Evolutionary conservation across 208 protist species (phyloP), one percentile per base, ranked within the genome.

Genomic region (Phytomonas sp.): DNA sequence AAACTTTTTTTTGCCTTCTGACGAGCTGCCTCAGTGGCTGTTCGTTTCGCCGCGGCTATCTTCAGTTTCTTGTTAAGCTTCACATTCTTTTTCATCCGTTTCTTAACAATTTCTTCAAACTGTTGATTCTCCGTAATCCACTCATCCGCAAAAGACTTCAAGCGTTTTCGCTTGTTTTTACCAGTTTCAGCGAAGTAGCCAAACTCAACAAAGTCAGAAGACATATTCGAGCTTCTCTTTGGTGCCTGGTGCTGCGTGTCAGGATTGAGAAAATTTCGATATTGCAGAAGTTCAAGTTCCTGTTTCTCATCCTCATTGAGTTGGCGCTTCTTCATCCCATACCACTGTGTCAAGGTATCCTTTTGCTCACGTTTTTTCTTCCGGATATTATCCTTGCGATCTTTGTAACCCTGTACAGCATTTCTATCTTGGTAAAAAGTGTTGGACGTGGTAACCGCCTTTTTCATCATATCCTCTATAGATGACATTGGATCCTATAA

Each of bases 101-200:
- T 81, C 32, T 69, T 42, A 26, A 95, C 84, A 6, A 92, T 63
- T 29, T 91, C 76, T 59, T 83, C 77, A 60, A 95, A 84, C 52
- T 92, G 80, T 19, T 88, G 88, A 49, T 93, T 92, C 70, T 95
- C 86, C 69, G 86, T 83, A 14, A 93, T 81, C 88, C 91, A 95
- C 75, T 95, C 91, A 73, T 95, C 91, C 36, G 86, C 91, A 65
- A 95, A 95, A 6, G 88, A 92, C 74, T 90, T 87, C 72, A 87
- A 83, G 49, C 88, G 87, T 23, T 78, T 76, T 6, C 86, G 78
- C 69, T 89, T 92, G 75, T 93, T 94, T 42, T 79, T 72, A 23
- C 91, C 91, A 2, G 82, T 86, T 33, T 78, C 91, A 4, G 88
- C 77, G 67, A 94, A 87, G 69, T 79, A 95, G 12, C 91, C 91